Conservation (phyloP, 768 basidiomycete species). For the Podaxis sp. region DNA sequence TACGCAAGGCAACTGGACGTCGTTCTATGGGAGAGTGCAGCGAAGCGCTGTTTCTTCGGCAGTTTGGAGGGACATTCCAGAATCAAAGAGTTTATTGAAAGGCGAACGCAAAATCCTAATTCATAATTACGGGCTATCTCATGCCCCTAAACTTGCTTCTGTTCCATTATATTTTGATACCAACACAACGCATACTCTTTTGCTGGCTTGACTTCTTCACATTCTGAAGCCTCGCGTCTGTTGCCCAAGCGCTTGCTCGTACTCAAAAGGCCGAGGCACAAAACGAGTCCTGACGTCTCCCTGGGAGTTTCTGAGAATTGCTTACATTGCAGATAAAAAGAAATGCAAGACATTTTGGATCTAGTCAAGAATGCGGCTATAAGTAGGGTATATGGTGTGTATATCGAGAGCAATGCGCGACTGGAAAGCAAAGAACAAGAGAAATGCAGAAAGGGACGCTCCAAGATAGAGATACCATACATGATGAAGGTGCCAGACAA, state of each 20-base stretch:
- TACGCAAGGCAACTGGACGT: conserved; percentile 83
- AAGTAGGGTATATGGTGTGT: neutral
- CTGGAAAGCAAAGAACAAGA: neutral
- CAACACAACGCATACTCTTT: neutral
- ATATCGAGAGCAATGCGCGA: neutral
- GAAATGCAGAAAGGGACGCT: neutral
- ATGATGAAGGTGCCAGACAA: neutral
- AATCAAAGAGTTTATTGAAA: conserved; percentile 78
- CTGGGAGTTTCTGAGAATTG: too few species aligned
- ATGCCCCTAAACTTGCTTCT: neutral
- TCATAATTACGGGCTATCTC: neutral
- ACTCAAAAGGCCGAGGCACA: too few species aligned
- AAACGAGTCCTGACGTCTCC: too few species aligned
- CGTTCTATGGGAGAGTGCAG: conserved; percentile 78
- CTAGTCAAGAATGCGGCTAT: neutral
- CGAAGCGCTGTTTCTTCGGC: conserved; percentile 80
- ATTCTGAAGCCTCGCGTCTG: too few species aligned
- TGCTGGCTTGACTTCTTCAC: neutral
- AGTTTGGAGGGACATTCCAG: conserved; percentile 75
- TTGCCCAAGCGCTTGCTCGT: too few species aligned
- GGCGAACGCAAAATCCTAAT: conserved; percentile 37
- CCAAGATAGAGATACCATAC: conserved; percentile 13
- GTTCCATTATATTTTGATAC: neutral
- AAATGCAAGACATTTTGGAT: too few species aligned
- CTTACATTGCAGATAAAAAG: too few species aligned